A percentile compares a stretch with the other conserved stretches of the same genome.
Evolutionary conservation across 768 basidiomycete species (phyloP).

Genomic region (Phlebiopsis flavidoalba): DNA sequence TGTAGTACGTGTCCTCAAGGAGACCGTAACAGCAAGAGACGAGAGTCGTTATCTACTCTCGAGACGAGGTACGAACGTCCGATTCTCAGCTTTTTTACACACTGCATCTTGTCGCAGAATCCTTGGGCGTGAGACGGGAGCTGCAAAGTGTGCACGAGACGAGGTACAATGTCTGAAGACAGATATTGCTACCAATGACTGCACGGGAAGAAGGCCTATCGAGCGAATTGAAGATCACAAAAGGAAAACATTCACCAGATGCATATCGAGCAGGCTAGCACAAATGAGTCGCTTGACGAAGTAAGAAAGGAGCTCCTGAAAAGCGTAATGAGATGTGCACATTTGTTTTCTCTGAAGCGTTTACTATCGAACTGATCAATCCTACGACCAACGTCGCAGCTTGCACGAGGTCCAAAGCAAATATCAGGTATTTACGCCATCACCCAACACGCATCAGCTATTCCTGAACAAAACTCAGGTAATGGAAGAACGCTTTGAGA

Average conservation of each 20-base stretch:
- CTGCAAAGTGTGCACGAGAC: background rate
- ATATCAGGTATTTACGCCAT: constrained; percentile 12
- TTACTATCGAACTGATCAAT: background rate
- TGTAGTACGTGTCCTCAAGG: constrained; percentile 2
- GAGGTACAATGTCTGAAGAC: constrained; percentile 4
- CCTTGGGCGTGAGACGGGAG: background rate
- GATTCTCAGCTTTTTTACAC: background rate
- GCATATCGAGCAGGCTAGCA: background rate
- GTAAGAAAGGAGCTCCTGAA: background rate
- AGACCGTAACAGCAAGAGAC: background rate
- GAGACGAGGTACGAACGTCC: background rate
- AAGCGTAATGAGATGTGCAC: constrained; percentile 13
- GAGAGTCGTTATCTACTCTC: constrained; percentile 5
- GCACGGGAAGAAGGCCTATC: constrained; percentile 8
- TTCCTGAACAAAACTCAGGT: constrained; percentile 23
- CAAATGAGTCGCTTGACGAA: constrained; percentile 2
- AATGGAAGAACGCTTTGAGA: constrained; percentile 57
- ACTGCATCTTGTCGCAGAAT: background rate
- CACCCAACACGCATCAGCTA: background rate
- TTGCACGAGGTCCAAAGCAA: constrained; percentile 12
- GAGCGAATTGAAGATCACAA: background rate
- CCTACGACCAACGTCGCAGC: constrained; percentile 5
- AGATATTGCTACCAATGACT: constrained; percentile 6
- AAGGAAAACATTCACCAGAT: background rate
- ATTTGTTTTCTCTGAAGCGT: background rate